Percentiles rank a stretch among this genome's conserved stretches.
Conservation (phyloP, 768 basidiomycete species). For the Pleurotus cornucopiae region DNA sequence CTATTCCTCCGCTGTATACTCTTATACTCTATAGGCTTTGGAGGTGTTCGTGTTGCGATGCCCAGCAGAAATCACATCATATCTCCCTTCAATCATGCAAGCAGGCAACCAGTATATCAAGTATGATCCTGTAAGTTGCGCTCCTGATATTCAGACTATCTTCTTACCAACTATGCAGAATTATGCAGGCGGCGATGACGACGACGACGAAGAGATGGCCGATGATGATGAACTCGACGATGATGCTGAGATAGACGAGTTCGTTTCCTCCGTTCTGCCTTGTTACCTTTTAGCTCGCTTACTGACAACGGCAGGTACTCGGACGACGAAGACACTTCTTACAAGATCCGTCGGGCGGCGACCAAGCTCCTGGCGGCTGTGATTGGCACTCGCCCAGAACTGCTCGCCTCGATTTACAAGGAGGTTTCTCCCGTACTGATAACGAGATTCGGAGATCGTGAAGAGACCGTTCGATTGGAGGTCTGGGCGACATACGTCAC, state of each 20-base stretch:
- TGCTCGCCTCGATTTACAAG: conserved; percentile 74
- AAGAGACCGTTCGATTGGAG: conserved; percentile 91
- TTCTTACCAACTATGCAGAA: conserved; percentile 28
- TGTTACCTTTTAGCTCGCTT: too few relatives aligned
- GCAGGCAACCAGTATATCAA: conserved; percentile 78
- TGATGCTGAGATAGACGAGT: conserved; percentile 78
- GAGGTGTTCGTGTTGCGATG: conserved; percentile 83
- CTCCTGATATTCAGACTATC: neutral
- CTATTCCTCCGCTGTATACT: neutral
- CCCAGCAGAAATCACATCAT: conserved; percentile 76
- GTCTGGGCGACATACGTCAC: conserved; percentile 83
- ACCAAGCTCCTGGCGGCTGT: conserved; percentile 86
- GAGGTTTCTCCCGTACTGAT: conserved; percentile 86
- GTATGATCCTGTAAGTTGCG: conserved; percentile 78
- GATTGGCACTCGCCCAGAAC: conserved; percentile 87
- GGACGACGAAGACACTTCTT: conserved; percentile 97
- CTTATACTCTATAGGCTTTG: conserved; percentile 52
- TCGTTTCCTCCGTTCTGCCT: conserved; percentile 19
- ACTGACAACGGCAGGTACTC: conserved; percentile 60
- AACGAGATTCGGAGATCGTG: conserved; percentile 89
- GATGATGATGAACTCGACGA: conserved; percentile 79
- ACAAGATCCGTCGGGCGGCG: conserved; percentile 92
- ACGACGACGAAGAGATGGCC: conserved; percentile 51
- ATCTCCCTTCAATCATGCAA: conserved; percentile 63
- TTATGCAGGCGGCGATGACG: conserved; percentile 43